Evolutionary conservation across 176 grass and related monocot species (phyloP).

Genomic region (Pharus latifolius): DNA sequence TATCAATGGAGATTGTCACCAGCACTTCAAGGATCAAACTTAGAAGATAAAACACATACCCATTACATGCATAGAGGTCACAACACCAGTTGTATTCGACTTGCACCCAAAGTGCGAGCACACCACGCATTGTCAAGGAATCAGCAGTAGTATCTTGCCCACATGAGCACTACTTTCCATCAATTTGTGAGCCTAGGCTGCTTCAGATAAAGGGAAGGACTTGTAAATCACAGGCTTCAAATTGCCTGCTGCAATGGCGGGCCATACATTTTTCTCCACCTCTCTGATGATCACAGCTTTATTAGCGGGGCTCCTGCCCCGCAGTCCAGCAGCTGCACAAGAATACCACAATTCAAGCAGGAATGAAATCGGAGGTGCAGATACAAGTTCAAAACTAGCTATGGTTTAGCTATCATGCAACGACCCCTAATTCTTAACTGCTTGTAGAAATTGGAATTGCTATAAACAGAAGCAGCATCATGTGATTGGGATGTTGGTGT

Average conservation of each 20-base stretch:
- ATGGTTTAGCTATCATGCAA: no score
- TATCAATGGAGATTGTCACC: not conserved
- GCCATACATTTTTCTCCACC: conserved; percentile 82
- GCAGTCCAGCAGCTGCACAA: conserved; percentile 57
- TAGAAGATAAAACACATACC: not conserved
- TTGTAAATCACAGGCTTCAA: conserved; percentile 73
- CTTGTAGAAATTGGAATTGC: no score
- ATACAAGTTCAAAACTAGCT: not conserved
- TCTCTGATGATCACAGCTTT: conserved; percentile 69
- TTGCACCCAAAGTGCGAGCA: not conserved
- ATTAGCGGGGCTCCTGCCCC: conserved; percentile 41
- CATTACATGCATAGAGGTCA: not conserved
- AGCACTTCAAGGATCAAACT: not conserved
- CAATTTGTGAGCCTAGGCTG: conserved; percentile 59
- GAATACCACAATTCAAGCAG: not conserved
- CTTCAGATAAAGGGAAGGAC: conserved; percentile 57
- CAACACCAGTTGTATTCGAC: not conserved
- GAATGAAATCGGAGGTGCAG: not conserved
- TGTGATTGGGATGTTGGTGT: no score
- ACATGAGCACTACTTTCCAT: conserved; percentile 72
- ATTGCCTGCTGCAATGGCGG: conserved; percentile 42
- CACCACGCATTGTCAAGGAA: conserved; percentile 27
- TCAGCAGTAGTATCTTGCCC: conserved; percentile 79
- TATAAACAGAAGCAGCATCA: no score
- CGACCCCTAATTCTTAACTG: no score